Base-by-base conservation (phyloP, 306 rosid species). In the Rosa persica region DNA sequence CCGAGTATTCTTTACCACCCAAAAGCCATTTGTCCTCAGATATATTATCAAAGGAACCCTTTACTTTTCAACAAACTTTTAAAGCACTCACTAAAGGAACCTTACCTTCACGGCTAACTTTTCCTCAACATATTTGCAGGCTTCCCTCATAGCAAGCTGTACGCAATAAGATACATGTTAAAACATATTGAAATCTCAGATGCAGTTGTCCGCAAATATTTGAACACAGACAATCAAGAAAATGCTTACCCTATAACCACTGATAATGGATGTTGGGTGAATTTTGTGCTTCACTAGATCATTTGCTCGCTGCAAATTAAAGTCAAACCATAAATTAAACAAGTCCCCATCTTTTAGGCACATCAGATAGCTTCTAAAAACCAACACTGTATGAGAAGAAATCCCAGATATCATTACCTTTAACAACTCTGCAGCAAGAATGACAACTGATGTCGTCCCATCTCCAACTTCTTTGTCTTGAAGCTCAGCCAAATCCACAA, bases 131-230 rank as follows among this genome's bases (percentile, higher is more conserved):
- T 93, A 96, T 77, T 91, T 96, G 89, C 98, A 93, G 34, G 97
- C 98, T 78, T 96, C 99, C 80, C 99, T 87, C 97, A 93, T 96
- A 27, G 99, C 99, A 81, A 96, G 99, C 98, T 96, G 82, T 77
- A 69, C 73, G 79, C 60, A 77, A 70, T 19, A 74, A 84, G 22
- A 48, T 6, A 61, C 15, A 58, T 0, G 8, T 71, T 17, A 76
- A 76, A 25, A 64, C 55, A 76, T 22, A 44, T 49, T 70, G 72
- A 77, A 81, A 52, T 67, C 25, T 57, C 51, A 4, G 15, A 78
- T 47, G 44, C 46, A 54, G 67, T 38, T 47, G 42, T 12, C 8
- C 0, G 5, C 11, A 25, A 36, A 43, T 11, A 72, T 25, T 30
- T 30, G 64, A 61, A 51, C 16, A 10, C 17, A 78, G 38, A 27